Evolutionary conservation across 2,329 filamentous ascomycete genomes (phyloP), one percentile per base, ranked within the genome.

Genomic region (Fusarium floridanum): DNA sequence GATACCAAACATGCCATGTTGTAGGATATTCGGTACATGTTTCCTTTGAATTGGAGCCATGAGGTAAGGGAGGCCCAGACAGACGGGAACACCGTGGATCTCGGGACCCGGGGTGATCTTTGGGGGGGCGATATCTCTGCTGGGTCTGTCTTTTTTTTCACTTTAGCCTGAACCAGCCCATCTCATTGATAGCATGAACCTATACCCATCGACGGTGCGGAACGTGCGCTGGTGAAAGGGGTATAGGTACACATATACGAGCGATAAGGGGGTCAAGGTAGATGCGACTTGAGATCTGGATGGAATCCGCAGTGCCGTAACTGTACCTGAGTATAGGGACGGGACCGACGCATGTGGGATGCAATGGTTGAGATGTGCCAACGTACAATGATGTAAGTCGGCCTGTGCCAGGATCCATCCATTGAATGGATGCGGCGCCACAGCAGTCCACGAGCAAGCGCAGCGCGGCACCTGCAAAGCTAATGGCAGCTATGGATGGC

Each of bases 371-470:
- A 55, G 59, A 62, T 63, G 12, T 61, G 50, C 41, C 45, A 66
- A 56, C 43, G 76, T 75, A 71, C 73, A 78, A 78, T 78, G 76
- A 78, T 78, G 76, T 77, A 78, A 77, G 76, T 77, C 61, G 59
- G 66, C 53, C 68, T 63, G 66, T 68, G 65, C 71, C 70, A 70
- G 61, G 71, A 63, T 64, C 69, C 41, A 65, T 70, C 56, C 70
- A 70, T 24, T 59, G 20, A 24, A 59, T 39, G 34, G 8, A 73
- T 70, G 66, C 67, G 68, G 64, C 71, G 72, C 72, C 72, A 73
- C 72, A 32, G 64, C 16, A 73, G 72, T 75, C 72, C 72, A 70
- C 63, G 66, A 53, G 48, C 41, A 17, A 73, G 72, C 66, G 22
- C 65, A 67, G 61, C 60, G 20, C 20, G 55, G 45, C 73, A 61